Base-by-base conservation (phyloP, 2,329 filamentous ascomycete genomes). In the Trichophyton equinum region DNA sequence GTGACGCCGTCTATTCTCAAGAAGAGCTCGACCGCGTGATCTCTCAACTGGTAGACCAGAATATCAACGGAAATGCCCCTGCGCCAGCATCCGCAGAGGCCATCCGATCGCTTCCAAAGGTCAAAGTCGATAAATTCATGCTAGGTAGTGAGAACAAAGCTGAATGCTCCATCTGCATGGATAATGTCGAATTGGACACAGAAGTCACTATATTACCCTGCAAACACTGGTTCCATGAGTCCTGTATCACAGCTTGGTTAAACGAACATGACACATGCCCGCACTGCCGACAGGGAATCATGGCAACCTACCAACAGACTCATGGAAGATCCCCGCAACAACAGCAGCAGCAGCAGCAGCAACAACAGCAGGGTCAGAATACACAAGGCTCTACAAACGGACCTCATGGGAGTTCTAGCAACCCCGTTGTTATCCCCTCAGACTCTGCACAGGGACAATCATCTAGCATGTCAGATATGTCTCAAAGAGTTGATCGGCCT, bases 151-250 rank as follows among this genome's bases (percentile, higher is more conserved):
- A 87, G 62, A 86, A 85, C 47, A 81, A 78, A 58, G 83, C 82
- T 1, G 91, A 96, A 69, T 99, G 94, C 72, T 91, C 89, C 40
- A 96, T 99, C 62, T 99, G 94, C 74, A 95, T 97, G 78, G 91
- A 96, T 60, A 83, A 88, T 30, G 86, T 95, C 64, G 80, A 83
- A 27, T 70, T 88, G 40, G 87, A 85, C 9, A 85, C 88, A 33
- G 84, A 88, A 70, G 89, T 92, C 4, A 82, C 88, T 0, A 81
- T 86, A 53, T 75, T 99, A 58, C 91, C 91, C 0, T 99, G 94
- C 75, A 87, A 84, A 62, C 94, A 99, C 70, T 96, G 90, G 89
- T 97, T 96, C 72, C 92, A 96, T 69, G 85, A 86, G 62, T 78
- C 82, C 27, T 97, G 92, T 68, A 88, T 94, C 38, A 81, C 84